Evolutionary conservation across 2,329 filamentous ascomycete species (phyloP), one percentile per base, ranked within the genome.

Genomic region (Penicillium concentricum): DNA sequence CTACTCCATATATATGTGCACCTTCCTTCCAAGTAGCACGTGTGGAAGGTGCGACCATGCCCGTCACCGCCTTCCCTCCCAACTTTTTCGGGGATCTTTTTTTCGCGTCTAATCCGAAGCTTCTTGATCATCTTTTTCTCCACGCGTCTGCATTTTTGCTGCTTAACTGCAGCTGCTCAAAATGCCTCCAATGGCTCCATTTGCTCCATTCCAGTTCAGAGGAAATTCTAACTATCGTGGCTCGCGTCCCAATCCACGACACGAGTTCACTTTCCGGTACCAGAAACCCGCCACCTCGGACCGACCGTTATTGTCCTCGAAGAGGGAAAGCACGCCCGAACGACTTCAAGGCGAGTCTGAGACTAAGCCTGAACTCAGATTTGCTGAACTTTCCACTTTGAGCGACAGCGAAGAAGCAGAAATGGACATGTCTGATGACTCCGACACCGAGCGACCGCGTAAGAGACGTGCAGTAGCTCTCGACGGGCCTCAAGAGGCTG

Each of bases 331-430:
- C 15, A 75, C 74, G 0, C 73, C 75, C 4, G 74, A 76, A 30
- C 65, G 65, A n/a, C 59, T 76, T 1, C 56, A 68, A 4, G 62
- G 62, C 1, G 55, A 59, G 1, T 62, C 66, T 12, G 55, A 59
- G 1, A 63, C 66, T 10, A 69, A 75, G 30, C 56, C 65, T 4
- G 62, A 58, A 13, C 61, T 66, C 51, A 77, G 74, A 54, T 77
- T 75, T 35, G 69, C 73, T 2, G 61, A 67, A 1, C 46, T 77
- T 5, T 71, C 74, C 16, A 70, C 74, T 13, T 60, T 79, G 9
- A 79, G 75, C 43, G 77, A 79, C 56, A 79, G 75, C 47, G 77
- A 78, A 49, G 77, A 79, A 58, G 75, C 72, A 15, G 74, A 74
- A 5, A 79, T 79, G 77, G 74, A 77, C 16, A 67, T 76, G 9